These are phyloP conservation scores for Oidiodendron maius DNA, from an alignment of 495 filamentous ascomycete species.

Conservation along the genomic window DNA sequence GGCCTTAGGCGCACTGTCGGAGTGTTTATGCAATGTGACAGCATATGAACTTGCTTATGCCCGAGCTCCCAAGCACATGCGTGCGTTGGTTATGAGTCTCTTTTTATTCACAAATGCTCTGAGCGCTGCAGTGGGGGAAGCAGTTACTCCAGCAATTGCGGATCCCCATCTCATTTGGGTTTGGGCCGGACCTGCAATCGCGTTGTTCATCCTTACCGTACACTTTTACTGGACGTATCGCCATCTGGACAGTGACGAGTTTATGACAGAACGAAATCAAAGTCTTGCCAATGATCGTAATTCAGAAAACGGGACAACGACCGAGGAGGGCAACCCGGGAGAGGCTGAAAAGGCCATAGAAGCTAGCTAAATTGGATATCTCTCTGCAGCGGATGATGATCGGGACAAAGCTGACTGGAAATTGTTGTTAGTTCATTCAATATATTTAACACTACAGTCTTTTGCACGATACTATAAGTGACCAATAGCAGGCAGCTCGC, in stretches of 20 bases:
- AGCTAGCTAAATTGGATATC: too few relatives aligned
- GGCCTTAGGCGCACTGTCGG: conserved; percentile 44
- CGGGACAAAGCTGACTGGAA: too few relatives aligned
- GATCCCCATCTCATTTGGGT: conserved; percentile 40
- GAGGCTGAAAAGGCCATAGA: too few relatives aligned
- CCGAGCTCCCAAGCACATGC: conserved; percentile 54
- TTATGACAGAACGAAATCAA: conserved; percentile 28
- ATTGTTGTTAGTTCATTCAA: too few relatives aligned
- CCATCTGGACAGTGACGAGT: neutral
- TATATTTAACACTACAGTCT: too few relatives aligned
- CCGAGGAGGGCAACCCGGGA: too few relatives aligned
- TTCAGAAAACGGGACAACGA: neutral
- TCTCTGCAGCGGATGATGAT: too few relatives aligned
- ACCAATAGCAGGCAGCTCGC: too few relatives aligned
- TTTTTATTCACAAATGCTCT: conserved; percentile 48
- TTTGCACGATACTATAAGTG: too few relatives aligned
- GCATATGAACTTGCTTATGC: conserved; percentile 60
- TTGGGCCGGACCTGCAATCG: neutral
- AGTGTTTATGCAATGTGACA: conserved; percentile 57
- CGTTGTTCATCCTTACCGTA: neutral
- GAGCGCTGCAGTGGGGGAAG: conserved; percentile 47
- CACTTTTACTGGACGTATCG: neutral
- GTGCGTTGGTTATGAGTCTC: conserved; percentile 51
- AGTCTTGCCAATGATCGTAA: neutral
- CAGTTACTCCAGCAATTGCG: conserved; percentile 44